Conservation (phyloP, 2,329 filamentous ascomycete genomes). For the Fusarium scirpi region DNA sequence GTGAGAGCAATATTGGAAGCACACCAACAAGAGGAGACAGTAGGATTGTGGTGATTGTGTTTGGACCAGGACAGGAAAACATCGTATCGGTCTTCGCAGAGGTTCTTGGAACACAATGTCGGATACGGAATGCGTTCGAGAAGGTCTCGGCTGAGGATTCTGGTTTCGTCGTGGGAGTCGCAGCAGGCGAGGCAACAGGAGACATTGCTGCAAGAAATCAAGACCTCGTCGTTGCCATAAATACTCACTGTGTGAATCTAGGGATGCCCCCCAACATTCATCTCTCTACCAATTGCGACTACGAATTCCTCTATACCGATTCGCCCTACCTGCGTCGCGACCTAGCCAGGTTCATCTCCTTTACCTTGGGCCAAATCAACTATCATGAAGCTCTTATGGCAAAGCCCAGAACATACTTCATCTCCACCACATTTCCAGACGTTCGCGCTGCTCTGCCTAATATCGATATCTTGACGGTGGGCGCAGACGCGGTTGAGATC, state of each 20-base stretch:
- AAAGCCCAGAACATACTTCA: constrained; percentile 84
- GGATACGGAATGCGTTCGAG: constrained; percentile 67
- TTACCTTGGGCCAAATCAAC: constrained; percentile 82
- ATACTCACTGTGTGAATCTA: constrained; percentile 79
- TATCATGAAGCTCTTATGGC: constrained; percentile 82
- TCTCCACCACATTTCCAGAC: constrained; percentile 90
- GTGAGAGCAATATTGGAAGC: constrained; percentile 58
- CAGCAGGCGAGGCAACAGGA: constrained; percentile 65
- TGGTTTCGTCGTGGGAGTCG: constrained; percentile 76
- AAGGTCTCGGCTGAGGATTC: constrained; percentile 66
- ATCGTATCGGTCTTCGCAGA: constrained; percentile 83
- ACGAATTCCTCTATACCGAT: constrained; percentile 86
- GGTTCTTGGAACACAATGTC: constrained; percentile 79
- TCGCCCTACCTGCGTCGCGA: constrained; percentile 79
- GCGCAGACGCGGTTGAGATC: constrained; percentile 86
- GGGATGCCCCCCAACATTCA: constrained; percentile 75
- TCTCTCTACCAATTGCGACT: constrained; percentile 79
- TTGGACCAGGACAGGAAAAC: constrained; percentile 76
- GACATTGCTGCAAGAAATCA: constrained; percentile 70
- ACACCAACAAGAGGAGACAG: constrained; percentile 65
- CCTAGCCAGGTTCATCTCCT: constrained; percentile 81
- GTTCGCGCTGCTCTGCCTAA: constrained; percentile 85
- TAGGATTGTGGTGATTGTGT: constrained; percentile 74
- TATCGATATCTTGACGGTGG: constrained; percentile 87
- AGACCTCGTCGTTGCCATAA: constrained; percentile 74